Conservation (phyloP, 2,329 filamentous ascomycete species). For the Talaromyces rugulosus region DNA sequence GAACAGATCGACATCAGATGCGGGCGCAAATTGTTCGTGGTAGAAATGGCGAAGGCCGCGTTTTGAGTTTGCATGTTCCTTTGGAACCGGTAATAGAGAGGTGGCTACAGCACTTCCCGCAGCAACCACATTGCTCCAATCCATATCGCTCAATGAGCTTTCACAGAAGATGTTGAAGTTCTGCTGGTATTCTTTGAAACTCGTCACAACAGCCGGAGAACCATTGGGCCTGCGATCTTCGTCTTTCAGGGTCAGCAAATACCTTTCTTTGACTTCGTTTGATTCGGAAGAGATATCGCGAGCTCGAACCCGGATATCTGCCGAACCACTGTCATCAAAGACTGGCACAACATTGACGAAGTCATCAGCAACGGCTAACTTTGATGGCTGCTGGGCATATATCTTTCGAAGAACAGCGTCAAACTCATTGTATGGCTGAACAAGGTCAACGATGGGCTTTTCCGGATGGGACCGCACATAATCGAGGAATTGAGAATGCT, state of each 20-base stretch:
- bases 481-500: constrained; percentile 24
- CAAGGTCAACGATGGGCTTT: constrained; percentile 23
- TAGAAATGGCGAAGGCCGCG: constrained; percentile 65
- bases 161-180: constrained; percentile 84
- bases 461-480: constrained; percentile 23
- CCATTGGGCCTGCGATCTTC: constrained; percentile 60
- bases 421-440: constrained; percentile 34
- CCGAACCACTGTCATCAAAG: constrained; percentile 22
- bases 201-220: constrained; percentile 63
- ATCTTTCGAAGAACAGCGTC: constrained; percentile 33
- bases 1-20: constrained; percentile 84
- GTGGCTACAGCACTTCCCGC: constrained; percentile 80
- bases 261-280: constrained; percentile 27
- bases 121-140: constrained; percentile 79
- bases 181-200: constrained; percentile 66
- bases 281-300: constrained; percentile 28
- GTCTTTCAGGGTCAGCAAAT: constrained; percentile 28
- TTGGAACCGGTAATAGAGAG: constrained; percentile 66
- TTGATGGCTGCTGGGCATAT: constrained; percentile 36
- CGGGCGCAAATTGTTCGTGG: constrained; percentile 74
- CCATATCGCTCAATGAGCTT: constrained; percentile 66
- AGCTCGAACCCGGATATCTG: constrained; percentile 27
- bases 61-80: constrained; percentile 59
- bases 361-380: constrained; percentile 25
- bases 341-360: constrained; percentile 33